Base-by-base conservation (phyloP, 2,329 filamentous ascomycete genomes). In the Coleophoma crateriformis region DNA sequence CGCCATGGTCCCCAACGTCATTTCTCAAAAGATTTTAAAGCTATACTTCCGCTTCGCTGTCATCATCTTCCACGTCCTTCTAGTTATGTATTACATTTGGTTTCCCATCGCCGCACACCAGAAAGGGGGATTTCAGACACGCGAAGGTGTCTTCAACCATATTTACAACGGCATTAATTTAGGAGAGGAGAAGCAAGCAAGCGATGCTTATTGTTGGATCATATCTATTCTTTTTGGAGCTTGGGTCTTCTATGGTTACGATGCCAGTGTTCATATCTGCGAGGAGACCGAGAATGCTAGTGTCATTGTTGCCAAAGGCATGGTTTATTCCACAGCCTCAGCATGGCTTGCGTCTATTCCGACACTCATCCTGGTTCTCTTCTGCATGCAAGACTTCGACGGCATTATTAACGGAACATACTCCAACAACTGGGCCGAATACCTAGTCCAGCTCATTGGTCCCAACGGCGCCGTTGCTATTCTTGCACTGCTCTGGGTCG, bases 91-190 rank as follows among this genome's bases (percentile, higher is more conserved):
- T 49, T 68, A 64, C 65, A 65, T 65, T 46, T 70, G 68, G 68
- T 68, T 71, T 49, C 68, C 68, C 10, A 58, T 64, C 50, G 61
- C 58, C 48, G 68, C 65, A 0, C 51, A 60, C 2, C 50, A 53
- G 13, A 46, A 20, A 3, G 61, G 63, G 4, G 58, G 64, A 13
- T 70, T 71, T 48, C 65, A 69, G 55, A 54, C 60, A 7, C 52
- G 52, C 6, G 53, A 54, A n/a, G 64, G 57, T 4, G 66, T 65
- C 1, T 68, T 71, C 48, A 52, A 59, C 14, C 55, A 61, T 14
- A 68, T 69, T 52, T 67, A 69, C 51, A 71, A 71, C 45, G 68
- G 67, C 2, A 70, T 71, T 50, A 70, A 70, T 27, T 33, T 54
- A 12, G 67, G 64, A 2, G 53, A 58, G 5, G 51, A 61, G 33